Conservation (phyloP, 2,329 filamentous ascomycete genomes). For the Apiospora saccharicola region DNA sequence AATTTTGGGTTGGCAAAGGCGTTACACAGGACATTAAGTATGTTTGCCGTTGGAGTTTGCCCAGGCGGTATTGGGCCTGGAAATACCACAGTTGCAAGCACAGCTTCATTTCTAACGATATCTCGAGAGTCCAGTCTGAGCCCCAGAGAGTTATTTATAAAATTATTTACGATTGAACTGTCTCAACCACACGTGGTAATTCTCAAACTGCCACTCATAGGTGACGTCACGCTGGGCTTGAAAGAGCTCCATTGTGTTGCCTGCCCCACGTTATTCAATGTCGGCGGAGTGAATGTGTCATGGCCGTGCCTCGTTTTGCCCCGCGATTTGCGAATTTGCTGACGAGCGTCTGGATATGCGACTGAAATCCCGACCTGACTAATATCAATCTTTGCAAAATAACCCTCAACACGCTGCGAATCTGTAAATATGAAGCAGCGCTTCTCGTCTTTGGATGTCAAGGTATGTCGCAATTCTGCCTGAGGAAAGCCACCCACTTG, state of each 20-base stretch:
- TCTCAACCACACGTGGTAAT: neutral
- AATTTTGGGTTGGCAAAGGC: neutral
- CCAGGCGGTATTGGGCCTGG: neutral
- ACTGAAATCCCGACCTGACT: constrained; percentile 21
- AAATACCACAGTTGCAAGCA: neutral
- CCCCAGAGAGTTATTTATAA: neutral
- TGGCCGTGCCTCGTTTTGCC: constrained; percentile 23
- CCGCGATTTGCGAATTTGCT: constrained; percentile 18
- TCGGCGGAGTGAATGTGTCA: constrained; percentile 25
- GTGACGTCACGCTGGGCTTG: constrained; percentile 10
- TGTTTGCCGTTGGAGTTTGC: neutral
- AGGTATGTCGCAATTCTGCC: constrained; percentile 46
- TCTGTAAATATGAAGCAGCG: constrained; percentile 60
- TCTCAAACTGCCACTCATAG: neutral
- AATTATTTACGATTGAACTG: neutral
- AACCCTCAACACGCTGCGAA: neutral
- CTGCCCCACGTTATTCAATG: constrained; percentile 17
- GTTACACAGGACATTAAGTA: neutral
- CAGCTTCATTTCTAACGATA: neutral
- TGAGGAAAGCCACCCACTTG: neutral
- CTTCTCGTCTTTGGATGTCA: constrained; percentile 65
- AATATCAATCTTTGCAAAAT: constrained; percentile 6
- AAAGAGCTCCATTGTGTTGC: neutral
- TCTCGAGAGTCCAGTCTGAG: neutral
- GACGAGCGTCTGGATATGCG: neutral